Evolutionary conservation across 495 filamentous ascomycete species (phyloP).

Genomic region (Amphirosellinia nigrospora): DNA sequence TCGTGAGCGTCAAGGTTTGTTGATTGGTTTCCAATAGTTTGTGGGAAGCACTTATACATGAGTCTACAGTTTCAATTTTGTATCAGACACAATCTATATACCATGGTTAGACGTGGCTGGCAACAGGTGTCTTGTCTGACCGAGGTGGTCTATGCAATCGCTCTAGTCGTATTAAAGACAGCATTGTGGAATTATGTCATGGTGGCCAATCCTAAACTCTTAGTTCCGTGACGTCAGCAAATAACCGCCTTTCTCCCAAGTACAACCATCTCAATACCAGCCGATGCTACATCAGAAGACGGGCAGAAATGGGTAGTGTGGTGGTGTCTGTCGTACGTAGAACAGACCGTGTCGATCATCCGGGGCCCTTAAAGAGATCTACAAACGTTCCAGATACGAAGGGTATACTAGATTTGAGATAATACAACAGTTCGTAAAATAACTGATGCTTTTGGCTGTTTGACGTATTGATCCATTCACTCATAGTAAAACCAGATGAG

Average conservation of each 20-base stretch:
- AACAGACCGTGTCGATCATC: constrained; percentile 18
- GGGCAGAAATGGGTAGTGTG: no score
- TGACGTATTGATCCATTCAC: constrained; percentile 5
- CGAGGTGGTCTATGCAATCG: not conserved
- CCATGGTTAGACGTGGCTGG: not conserved
- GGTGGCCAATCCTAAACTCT: not conserved
- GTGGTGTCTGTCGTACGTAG: constrained; percentile 13
- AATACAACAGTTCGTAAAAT: not conserved
- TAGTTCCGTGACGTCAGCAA: constrained; percentile 20
- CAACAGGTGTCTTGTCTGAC: not conserved
- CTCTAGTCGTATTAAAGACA: not conserved
- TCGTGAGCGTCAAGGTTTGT: not conserved
- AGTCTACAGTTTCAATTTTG: not conserved
- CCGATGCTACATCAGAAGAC: not conserved
- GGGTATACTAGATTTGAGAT: not conserved
- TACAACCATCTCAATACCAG: constrained; percentile 1
- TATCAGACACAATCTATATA: not conserved
- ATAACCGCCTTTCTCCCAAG: not conserved
- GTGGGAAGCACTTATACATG: not conserved
- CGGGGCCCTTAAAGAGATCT: not conserved
- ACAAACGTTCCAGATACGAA: not conserved
- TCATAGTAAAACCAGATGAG: constrained; percentile 1
- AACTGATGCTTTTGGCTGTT: not conserved
- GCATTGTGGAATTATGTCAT: constrained; percentile 19
- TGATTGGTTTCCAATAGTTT: constrained; percentile 1